Evolutionary conservation across 768 basidiomycete genomes (phyloP).

Genomic region (Collybiopsis confluens): DNA sequence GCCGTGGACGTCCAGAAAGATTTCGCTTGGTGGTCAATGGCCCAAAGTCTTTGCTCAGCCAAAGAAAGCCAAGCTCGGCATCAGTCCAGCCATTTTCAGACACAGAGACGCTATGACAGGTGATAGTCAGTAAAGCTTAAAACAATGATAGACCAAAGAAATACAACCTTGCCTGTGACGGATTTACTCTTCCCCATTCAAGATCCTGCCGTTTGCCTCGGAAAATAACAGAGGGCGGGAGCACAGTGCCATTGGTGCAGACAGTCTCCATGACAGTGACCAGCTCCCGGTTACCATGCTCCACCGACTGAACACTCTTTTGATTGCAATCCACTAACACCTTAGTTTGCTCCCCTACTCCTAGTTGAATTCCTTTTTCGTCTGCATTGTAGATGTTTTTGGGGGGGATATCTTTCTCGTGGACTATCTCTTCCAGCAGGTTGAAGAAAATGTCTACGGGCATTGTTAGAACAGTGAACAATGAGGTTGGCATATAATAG

Average conservation of each 20-base stretch:
- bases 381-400: constrained; percentile 14
- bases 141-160: not conserved
- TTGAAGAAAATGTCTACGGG: not conserved
- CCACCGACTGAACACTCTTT: constrained; percentile 1
- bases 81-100: constrained; percentile 18
- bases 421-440: not conserved
- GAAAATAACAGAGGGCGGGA: not conserved
- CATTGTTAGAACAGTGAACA: no score
- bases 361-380: constrained; percentile 12
- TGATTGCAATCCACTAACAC: constrained; percentile 10
- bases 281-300: constrained; percentile 1
- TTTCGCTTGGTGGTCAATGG: not conserved
- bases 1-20: not conserved
- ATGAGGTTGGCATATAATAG: no score
- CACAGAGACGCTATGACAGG: constrained; percentile 9
- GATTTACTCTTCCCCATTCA: not conserved
- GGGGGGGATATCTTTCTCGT: constrained; percentile 5
- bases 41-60: constrained; percentile 15
- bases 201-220: not conserved
- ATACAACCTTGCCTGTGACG: not conserved
- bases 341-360: not conserved
- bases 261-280: constrained; percentile 3
- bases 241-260: not conserved
- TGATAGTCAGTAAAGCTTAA: not conserved
- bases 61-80: constrained; percentile 11